Evolutionary conservation across 495 filamentous ascomycete species (phyloP).

Genomic region (Penicillium herquei): DNA sequence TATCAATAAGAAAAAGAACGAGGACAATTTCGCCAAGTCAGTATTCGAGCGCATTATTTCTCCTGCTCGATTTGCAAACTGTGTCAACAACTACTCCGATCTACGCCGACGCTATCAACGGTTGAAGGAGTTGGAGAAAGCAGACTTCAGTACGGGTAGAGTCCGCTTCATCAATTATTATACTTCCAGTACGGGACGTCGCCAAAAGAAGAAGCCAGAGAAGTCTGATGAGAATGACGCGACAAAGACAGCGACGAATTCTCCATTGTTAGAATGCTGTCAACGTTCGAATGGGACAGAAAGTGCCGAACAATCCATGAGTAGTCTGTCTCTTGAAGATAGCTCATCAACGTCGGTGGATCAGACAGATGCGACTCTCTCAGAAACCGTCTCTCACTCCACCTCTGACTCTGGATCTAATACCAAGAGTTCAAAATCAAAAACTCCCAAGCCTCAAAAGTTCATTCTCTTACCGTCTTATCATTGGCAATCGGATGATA

Average conservation of each 20-base stretch:
- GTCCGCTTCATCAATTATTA: conserved; percentile 90
- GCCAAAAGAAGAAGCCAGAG: not conserved
- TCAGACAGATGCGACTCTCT: conserved; percentile 1
- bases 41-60: conserved; percentile 73
- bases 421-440: conserved; percentile 12
- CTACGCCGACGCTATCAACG: conserved; percentile 67
- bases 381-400: conserved; percentile 13
- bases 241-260: not conserved
- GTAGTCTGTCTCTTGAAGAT: not conserved
- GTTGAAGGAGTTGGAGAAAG: conserved; percentile 67
- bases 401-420: conserved; percentile 6
- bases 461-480: conserved; percentile 75
- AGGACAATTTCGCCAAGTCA: conserved; percentile 63
- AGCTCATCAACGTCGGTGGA: conserved; percentile 11
- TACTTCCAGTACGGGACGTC: conserved; percentile 70
- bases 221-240: not conserved
- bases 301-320: not conserved
- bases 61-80: conserved; percentile 78
- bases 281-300: conserved; percentile 3
- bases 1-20: conserved; percentile 63
- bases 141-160: conserved; percentile 34
- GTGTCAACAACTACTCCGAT: conserved; percentile 71
- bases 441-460: conserved; percentile 55
- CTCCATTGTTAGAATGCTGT: not conserved
- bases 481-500: conserved; percentile 38